Percentiles rank a stretch among this genome's conserved stretches.
Conservation (phyloP, 805 yeast species). For the Pichia exigua region DNA sequence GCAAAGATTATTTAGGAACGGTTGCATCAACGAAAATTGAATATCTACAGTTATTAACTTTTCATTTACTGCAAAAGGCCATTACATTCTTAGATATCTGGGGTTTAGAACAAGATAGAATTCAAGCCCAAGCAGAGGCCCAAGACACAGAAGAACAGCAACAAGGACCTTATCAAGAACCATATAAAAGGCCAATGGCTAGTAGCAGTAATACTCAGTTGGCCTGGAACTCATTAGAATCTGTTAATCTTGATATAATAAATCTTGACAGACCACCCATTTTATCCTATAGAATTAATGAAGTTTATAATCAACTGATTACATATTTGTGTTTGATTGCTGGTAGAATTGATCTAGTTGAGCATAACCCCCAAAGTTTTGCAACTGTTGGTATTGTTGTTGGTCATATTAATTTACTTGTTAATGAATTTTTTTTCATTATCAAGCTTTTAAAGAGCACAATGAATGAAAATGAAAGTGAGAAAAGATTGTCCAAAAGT, state of each 20-base stretch:
- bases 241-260: conserved; percentile 29
- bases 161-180: background rate
- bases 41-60: conserved; percentile 53
- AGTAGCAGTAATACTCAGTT: background rate
- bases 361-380: conserved; percentile 64
- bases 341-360: conserved; percentile 74
- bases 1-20: conserved; percentile 66
- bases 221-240: conserved; percentile 1
- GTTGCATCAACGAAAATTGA: conserved; percentile 50
- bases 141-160: background rate
- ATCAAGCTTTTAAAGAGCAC: conserved; percentile 15
- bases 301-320: conserved; percentile 51
- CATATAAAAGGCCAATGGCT: conserved; percentile 13
- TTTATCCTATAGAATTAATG: conserved; percentile 56
- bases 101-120: conserved; percentile 52
- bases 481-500: background rate
- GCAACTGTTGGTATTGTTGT: conserved; percentile 57
- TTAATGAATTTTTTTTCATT: conserved; percentile 44
- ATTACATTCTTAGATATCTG: conserved; percentile 60
- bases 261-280: conserved; percentile 48
- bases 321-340: conserved; percentile 58
- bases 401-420: conserved; percentile 58
- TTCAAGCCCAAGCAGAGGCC: conserved; percentile 17
- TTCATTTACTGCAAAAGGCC: conserved; percentile 60
- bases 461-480: conserved; percentile 6